Base-by-base conservation (phyloP, 2,329 filamentous ascomycete genomes). In the Pezicula neosporulosa region DNA sequence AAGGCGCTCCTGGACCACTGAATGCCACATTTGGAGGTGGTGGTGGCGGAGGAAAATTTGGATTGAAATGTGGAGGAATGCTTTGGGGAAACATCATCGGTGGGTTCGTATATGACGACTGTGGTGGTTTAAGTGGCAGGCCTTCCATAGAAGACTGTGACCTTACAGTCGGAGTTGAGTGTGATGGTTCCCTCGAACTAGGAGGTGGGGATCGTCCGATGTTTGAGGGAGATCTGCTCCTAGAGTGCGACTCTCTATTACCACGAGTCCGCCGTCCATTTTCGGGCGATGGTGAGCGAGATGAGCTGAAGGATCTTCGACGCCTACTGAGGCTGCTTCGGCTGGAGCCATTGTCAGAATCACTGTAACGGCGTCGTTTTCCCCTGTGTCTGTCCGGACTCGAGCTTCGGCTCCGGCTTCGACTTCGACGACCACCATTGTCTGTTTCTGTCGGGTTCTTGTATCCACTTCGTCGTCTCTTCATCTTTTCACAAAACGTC, bases 401-500 rank as follows among this genome's bases (percentile, higher is more conserved):
- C 21, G 58, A 59, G 38, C 58, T 62, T 44, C 56, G 35, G 35
- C 60, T 63, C 44, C 53, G 41, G 51, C 55, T 58, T 28, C 47
- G 41, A 51, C 55, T 58, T 28, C 47, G 42, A 3, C 51, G 44
- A n/a, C 48, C 49, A 27, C 42, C 50, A 24, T 39, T 47, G 13
- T 57, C 54, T 15, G 53, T 47, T 16, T 30, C 38, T 8, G 33
- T 30, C 21, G 58, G 55, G 18, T 51, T 43, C 33, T 59, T 54
- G 2, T 55, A 38, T n/a, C 60, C 63, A 39, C 58, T 64, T 51
- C 61, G 63, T 36, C 79, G 74, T 47, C 75, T 71, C 69, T 86
- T 90, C 87, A 94, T 94, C 63, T 87, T 88, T 58, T 89, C 77
- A 65, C 89, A 95, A 60, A 96, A 94, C 1, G 75, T 74, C 37